Conservation (phyloP, 1,139 yeast genomes). For the Kodamaea sp. region DNA sequence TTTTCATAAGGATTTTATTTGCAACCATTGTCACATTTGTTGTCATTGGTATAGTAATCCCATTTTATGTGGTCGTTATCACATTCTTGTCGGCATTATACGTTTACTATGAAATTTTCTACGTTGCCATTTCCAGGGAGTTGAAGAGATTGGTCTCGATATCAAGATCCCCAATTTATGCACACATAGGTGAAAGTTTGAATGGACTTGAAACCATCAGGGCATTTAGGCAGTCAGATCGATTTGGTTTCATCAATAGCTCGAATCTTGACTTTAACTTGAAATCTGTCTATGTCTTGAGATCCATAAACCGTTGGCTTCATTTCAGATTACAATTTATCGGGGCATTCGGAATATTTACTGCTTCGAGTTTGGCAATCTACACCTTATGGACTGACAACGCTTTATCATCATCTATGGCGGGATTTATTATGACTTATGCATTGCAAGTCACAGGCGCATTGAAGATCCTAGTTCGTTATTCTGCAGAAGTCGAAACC, state of each 20-base stretch:
- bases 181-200: conserved; percentile 63
- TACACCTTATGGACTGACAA: conserved; percentile 19
- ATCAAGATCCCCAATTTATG: conserved; percentile 57
- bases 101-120: conserved; percentile 53
- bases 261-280: conserved; percentile 65
- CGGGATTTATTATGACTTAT: conserved; percentile 74
- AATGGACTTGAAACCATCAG: conserved; percentile 61
- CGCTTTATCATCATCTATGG: conserved; percentile 64
- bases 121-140: conserved; percentile 56
- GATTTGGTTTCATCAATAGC: conserved; percentile 57
- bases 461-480: conserved; percentile 61
- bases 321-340: conserved; percentile 67
- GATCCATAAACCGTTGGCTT: conserved; percentile 72
- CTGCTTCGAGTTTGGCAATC: conserved; percentile 59
- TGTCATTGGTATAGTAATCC: conserved; percentile 54
- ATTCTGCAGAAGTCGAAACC: conserved; percentile 73
- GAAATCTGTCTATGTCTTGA: conserved; percentile 55
- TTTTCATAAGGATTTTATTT: conserved; percentile 42
- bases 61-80: conserved; percentile 48
- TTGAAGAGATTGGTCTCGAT: conserved; percentile 44
- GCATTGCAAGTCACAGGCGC: conserved; percentile 65
- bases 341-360: conserved; percentile 63
- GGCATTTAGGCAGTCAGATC: conserved; percentile 53
- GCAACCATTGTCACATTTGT: conserved; percentile 50
- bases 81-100: conserved; percentile 44